Evolutionary conservation across 2,329 filamentous ascomycete species (phyloP).

Genomic region (Apiospora sp.): DNA sequence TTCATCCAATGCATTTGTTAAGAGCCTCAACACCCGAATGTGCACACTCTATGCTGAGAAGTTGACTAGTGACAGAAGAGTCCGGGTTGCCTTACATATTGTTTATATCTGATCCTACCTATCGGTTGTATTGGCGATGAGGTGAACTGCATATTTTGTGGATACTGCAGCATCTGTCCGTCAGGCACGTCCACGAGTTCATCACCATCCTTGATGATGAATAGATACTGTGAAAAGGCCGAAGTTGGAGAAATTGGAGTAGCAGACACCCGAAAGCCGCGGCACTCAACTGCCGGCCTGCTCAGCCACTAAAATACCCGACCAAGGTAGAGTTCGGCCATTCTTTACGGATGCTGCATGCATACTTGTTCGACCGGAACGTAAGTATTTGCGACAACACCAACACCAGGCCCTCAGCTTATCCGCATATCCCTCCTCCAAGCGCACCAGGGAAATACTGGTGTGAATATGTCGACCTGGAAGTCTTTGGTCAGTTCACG

Average conservation of each 20-base stretch:
- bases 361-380: background rate
- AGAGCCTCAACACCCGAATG: background rate
- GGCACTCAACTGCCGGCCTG: conserved; percentile 5
- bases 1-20: background rate
- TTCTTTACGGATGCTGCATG: background rate
- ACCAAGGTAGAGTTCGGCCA: background rate
- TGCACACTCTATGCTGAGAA: background rate
- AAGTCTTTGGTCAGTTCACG: background rate
- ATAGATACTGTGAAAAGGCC: too few relatives aligned
- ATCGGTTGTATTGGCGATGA: background rate
- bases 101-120: background rate
- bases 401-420: background rate
- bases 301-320: conserved; percentile 4
- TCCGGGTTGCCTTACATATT: background rate
- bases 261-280: background rate
- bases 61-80: background rate
- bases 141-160: background rate
- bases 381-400: background rate
- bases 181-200: background rate
- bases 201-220: background rate
- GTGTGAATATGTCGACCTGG: background rate
- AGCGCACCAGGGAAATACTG: too few relatives aligned
- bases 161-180: background rate
- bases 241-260: background rate
- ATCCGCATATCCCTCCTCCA: background rate